A percentile compares a stretch with the other conserved stretches of the same genome.
Conservation (phyloP, 345 rosid genomes). For the Balakata baccata region DNA sequence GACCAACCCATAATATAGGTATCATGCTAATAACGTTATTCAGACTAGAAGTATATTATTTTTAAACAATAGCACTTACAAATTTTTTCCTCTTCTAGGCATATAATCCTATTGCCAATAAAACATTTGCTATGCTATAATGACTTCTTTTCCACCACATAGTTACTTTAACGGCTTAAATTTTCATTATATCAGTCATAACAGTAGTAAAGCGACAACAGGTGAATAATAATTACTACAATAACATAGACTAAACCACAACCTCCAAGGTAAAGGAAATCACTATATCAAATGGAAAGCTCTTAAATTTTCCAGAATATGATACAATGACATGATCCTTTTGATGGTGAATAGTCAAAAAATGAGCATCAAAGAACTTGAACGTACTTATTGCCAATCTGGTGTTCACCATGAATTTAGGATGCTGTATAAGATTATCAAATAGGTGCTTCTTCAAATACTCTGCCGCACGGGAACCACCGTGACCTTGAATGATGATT, state of each 20-base stretch:
- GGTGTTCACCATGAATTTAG: slow-evolving; percentile 69
- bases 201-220: neutral
- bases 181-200: neutral
- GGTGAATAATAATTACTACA: neutral
- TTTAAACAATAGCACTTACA: neutral
- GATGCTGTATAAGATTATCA: slow-evolving; percentile 86
- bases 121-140: neutral
- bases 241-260: neutral
- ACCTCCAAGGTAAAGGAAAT: neutral
- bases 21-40: neutral
- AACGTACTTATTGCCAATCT: slow-evolving; percentile 77
- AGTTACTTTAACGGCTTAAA: neutral
- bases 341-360: neutral
- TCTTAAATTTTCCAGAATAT: too few species aligned
- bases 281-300: too few species aligned
- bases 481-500: slow-evolving; percentile 66
- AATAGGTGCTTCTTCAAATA: slow-evolving; percentile 88
- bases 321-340: slow-evolving; percentile 1
- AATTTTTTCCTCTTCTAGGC: neutral
- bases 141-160: neutral
- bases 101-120: neutral
- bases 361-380: slow-evolving; percentile 1
- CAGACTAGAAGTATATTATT: neutral
- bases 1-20: neutral
- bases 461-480: slow-evolving; percentile 98